Evolutionary conservation across 83 land plant genomes (phyloP), one percentile per base, ranked within the genome.

Genomic region (Thuja plicata): DNA sequence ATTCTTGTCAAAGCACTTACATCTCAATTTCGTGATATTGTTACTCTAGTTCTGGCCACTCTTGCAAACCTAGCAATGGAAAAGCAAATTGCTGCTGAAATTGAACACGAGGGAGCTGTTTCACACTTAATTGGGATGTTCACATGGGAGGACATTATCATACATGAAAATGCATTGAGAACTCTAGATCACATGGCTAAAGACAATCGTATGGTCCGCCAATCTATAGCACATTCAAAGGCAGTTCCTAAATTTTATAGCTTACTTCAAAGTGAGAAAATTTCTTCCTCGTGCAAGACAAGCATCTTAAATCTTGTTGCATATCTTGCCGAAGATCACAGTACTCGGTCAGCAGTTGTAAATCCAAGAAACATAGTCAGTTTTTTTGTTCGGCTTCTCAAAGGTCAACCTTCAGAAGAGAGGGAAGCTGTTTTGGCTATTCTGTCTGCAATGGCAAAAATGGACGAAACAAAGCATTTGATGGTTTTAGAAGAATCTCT

Each of bases 51-150:
- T 60, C 46, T 84, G 76, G 86, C 40, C 15, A 89, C 87, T 71
- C 89, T 90, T 79, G 73, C 91, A 45, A 90, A 89, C 87, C 78
- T 90, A 24, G 91, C 91, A 30, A 85, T 83, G 34, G 90, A 88
- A 21, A 77, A 40, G 41, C 82, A 89, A 21, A 74, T 24, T 89
- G 91, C 88, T 35, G 45, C 62, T 48, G 85, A 79, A 66, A 88
- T 90, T 83, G 91, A 88, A 62, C 87, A 66, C 21, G 91, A 90
- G 52, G 91, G 70, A 5, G 90, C 87, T 35, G 91, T 90, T 70
- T 37, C 88, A 30, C 41, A 81, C 34, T 87, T 89, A 38, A 66
- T 90, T 21, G 87, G 46, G 19, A 90, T 89, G 91, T 81, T 90
- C 34, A 84, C 24, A 70, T n/a, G n/a, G 27, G 46, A 80, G 41